These are phyloP conservation scores for Medicago truncatula DNA, from an alignment of 306 rosid genomes.

Conservation along the genomic window DNA sequence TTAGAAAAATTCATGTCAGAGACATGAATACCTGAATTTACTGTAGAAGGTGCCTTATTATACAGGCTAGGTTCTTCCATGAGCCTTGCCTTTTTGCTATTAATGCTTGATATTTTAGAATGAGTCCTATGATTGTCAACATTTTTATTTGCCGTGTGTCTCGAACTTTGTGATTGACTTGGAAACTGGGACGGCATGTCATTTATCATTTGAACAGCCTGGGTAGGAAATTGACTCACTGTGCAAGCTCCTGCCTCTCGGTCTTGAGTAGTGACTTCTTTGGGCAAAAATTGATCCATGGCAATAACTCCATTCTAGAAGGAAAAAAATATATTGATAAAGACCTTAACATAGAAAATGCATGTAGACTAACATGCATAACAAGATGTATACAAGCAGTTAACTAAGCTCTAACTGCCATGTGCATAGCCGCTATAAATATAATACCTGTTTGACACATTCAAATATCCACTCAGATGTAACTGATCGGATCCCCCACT, in stretches of 20 bases:
- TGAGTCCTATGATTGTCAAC: constrained; percentile 46
- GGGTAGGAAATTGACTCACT: constrained; percentile 84
- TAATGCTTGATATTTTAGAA: constrained; percentile 45
- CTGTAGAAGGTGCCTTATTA: constrained; percentile 46
- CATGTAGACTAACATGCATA: background rate
- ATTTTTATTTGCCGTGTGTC: constrained; percentile 44
- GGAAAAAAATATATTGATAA: constrained; percentile 35
- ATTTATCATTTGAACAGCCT: constrained; percentile 62
- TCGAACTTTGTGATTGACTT: constrained; percentile 55
- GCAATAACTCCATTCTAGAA: constrained; percentile 72
- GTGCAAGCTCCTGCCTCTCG: constrained; percentile 76
- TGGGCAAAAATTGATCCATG: constrained; percentile 73
- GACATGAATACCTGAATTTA: constrained; percentile 46
- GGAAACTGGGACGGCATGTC: constrained; percentile 61
- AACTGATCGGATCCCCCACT: constrained; percentile 72
- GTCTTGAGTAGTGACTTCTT: constrained; percentile 80
- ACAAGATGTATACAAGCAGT: constrained; percentile 18
- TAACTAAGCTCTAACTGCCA: constrained; percentile 26
- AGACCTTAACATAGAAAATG: constrained; percentile 23
- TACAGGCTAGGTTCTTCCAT: constrained; percentile 56
- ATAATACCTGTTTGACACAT: constrained; percentile 92
- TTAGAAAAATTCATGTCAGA: constrained; percentile 45
- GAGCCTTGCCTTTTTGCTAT: constrained; percentile 77
- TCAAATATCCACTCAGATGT: constrained; percentile 88
- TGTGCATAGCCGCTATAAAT: constrained; percentile 32